A percentile compares a stretch with the other conserved stretches of the same genome.
phyloP scores from a whole-genome alignment of 2,329 filamentous ascomycete genomes.

The Thyridium curvatum region DNA sequence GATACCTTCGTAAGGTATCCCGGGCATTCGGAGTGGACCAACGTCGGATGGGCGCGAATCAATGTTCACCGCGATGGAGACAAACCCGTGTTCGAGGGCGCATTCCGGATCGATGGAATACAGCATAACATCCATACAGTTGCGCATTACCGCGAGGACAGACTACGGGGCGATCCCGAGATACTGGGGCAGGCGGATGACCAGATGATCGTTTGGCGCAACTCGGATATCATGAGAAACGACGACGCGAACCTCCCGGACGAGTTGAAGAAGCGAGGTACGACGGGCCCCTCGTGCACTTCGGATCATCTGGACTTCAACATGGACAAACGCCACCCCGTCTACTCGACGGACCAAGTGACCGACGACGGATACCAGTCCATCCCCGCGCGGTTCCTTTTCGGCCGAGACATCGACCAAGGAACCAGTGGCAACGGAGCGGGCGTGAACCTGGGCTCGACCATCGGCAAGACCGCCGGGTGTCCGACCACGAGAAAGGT shows the following conservation, averaged over 20 bases:
- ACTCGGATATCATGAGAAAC: slow-evolving; percentile 66
- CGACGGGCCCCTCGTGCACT: slow-evolving; percentile 47
- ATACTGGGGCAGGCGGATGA: slow-evolving; percentile 53
- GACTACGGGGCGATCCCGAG: slow-evolving; percentile 64
- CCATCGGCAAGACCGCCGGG: slow-evolving; percentile 76
- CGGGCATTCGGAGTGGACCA: slow-evolving; percentile 61
- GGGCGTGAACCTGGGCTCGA: slow-evolving; percentile 68
- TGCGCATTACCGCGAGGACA: slow-evolving; percentile 67
- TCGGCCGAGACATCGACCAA: slow-evolving; percentile 65
- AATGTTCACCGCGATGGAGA: slow-evolving; percentile 70
- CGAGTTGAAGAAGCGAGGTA: slow-evolving; percentile 55
- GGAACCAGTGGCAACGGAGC: slow-evolving; percentile 64
- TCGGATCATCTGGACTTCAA: slow-evolving; percentile 81
- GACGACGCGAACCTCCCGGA: slow-evolving; percentile 30
- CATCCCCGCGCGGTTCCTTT: slow-evolving; percentile 53
- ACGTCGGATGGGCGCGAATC: slow-evolving; percentile 82
- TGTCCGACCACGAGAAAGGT: slow-evolving; percentile 89
- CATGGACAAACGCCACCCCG: slow-evolving; percentile 60
- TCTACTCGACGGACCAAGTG: slow-evolving; percentile 45
- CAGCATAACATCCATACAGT: slow-evolving; percentile 82
- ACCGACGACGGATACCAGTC: too few relatives aligned
- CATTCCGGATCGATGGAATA: slow-evolving; percentile 74
- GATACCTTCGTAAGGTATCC: slow-evolving; percentile 62
- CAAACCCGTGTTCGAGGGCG: slow-evolving; percentile 80
- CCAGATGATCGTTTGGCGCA: slow-evolving; percentile 85